Conservation (phyloP, 2,329 filamentous ascomycete species). For the Diaporthe sp. region DNA sequence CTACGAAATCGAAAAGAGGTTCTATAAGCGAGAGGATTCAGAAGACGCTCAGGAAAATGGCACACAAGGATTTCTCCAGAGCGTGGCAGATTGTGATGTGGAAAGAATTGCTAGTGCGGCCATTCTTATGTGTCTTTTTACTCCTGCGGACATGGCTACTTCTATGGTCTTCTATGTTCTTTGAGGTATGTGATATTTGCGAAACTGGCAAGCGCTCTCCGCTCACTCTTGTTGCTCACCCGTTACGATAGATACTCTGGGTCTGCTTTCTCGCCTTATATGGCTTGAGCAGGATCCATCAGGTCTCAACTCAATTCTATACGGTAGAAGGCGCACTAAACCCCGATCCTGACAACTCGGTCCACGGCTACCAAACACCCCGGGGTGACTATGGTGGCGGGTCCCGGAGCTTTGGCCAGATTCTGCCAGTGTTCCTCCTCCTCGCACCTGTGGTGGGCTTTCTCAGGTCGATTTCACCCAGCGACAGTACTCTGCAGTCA, state of each 20-base stretch:
- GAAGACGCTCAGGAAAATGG: neutral
- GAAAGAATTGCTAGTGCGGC: neutral
- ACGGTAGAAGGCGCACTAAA: neutral
- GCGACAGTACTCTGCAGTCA: neutral
- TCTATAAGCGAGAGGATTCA: neutral
- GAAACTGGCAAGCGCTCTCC: neutral
- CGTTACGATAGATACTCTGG: neutral
- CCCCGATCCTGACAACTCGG: neutral
- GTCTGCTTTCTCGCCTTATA: neutral
- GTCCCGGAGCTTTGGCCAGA: neutral
- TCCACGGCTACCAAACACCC: neutral
- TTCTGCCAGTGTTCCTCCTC: neutral
- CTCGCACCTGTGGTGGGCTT: neutral
- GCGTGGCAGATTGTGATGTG: neutral
- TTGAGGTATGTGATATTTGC: neutral
- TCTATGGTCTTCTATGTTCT: conserved; percentile 1
- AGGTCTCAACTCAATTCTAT: neutral
- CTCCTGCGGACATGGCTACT: neutral
- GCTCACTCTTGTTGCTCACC: neutral
- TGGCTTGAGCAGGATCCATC: neutral
- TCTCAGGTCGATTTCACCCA: neutral
- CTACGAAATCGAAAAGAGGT: neutral
- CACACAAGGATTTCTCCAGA: neutral
- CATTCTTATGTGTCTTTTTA: neutral
- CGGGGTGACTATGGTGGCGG: neutral